Evolutionary conservation across 2,329 filamentous ascomycete species (phyloP), one percentile per base, ranked within the genome.

Genomic region (Trichoderma simmonsii): DNA sequence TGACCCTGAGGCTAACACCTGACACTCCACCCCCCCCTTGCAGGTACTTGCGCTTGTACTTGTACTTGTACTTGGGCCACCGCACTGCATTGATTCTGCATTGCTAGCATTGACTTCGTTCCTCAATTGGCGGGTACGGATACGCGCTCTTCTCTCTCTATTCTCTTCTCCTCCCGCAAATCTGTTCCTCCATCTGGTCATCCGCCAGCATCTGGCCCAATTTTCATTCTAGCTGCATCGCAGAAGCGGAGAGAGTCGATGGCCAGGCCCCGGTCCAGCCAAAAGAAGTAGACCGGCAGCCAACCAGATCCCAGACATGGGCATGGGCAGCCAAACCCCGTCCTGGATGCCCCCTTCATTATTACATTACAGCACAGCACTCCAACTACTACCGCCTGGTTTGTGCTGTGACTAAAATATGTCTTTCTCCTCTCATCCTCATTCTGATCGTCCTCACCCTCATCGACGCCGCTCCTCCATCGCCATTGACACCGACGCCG

Each of bases 391-490:
- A 51, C 43, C 43, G 8, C 18, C 43, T n/a, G 18, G 15, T 11
- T 21, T 51, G 28, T 21, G 24, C 26, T 60, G 7, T 21, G 32
- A 21, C 30, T 14, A 51, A 11, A 15, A n/a, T 26, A 36, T 30
- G 28, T 34, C 59, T 14, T 34, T 34, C n/a, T 62, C 59, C 39
- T 39, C 12, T 30, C 48, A 30, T 26, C 30, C 12, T 30, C 48
- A 30, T 9, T 24, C 39, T 57, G 54, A 57, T 62, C 54, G 34
- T 5, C 36, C 30, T 62, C 54, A 51, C 9, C 36, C 21, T 32
- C 70, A 57, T 70, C 65, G 57, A 24, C 71, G 71, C 43, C 51
- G 65, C 32, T 72, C 71, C 66, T 67, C 57, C 65, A 39, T 70
- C 57, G 36, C 71, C 63, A 54, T 48, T 48, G 60, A 56, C 43